Conservation (phyloP, 139 green algal species). For the Nannochloris sp. region DNA sequence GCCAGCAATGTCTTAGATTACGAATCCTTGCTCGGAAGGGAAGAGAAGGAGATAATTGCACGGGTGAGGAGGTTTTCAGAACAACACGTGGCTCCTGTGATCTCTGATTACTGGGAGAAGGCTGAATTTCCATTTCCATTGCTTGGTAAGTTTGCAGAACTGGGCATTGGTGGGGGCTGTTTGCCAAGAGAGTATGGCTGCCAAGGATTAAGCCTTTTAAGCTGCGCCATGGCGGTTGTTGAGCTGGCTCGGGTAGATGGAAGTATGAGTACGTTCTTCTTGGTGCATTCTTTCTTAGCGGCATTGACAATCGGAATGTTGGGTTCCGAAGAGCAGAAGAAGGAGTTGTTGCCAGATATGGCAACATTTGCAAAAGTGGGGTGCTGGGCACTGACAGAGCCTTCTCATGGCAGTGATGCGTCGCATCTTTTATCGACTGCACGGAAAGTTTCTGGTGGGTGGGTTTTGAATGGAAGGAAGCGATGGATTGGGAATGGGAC, state of each 20-base stretch:
- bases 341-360: conserved; percentile 70
- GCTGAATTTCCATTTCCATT: conserved; percentile 80
- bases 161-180: conserved; percentile 62
- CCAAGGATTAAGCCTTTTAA: conserved; percentile 46
- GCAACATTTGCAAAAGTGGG: conserved; percentile 48
- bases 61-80: conserved; percentile 68
- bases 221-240: conserved; percentile 50
- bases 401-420: conserved; percentile 78
- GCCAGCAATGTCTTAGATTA: conserved; percentile 57
- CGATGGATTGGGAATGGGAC: conserved; percentile 92
- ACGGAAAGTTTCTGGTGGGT: conserved; percentile 58
- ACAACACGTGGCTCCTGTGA: conserved; percentile 75
- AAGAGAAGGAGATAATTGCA: conserved; percentile 51
- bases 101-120: conserved; percentile 79
- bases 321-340: conserved; percentile 81
- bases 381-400: conserved; percentile 87
- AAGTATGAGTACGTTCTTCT: conserved; percentile 78
- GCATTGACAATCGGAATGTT: conserved; percentile 65
- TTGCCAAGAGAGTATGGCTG: conserved; percentile 73
- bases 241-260: conserved; percentile 84
- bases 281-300: conserved; percentile 86
- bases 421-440: conserved; percentile 63
- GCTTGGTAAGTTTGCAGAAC: conserved; percentile 50
- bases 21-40: conserved; percentile 53
- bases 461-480: conserved; percentile 82